Evolutionary conservation across 139 green algal genomes (phyloP), one percentile per base, ranked within the genome.

Genomic region (Choricystis sp.): DNA sequence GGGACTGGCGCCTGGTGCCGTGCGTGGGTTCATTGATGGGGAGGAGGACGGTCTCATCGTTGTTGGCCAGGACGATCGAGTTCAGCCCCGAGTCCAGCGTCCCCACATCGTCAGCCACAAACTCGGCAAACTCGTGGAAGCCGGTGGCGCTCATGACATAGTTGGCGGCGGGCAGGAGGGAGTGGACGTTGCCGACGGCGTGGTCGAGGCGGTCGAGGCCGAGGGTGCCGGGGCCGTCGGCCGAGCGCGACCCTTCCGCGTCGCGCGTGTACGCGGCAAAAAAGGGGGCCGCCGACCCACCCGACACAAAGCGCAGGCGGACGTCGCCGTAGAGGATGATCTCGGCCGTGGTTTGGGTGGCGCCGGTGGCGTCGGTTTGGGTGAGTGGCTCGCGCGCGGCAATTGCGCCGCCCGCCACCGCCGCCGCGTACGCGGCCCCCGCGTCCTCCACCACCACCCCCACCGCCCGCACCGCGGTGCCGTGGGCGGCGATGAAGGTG

Each of bases 111-210:
- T 94, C 90, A 0, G 93, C 84, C 2, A 81, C 85, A 68, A 99
- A 99, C 74, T 98, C 91, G 1, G 91, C 91, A 79, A 98, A 98
- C 63, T 97, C 88, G 69, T 98, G 91, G 68, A 95, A 94, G 56
- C 91, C 91, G 73, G 77, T 62, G 2, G 77, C 63, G 57, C 83
- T 70, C 3, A 84, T 30, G 40, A 52, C 40, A 9, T 9, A 9
- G 40, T 52, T 52, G 40, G 40, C 40, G 9, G 40, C 40, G 40
- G 40, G 40, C 40, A 52, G 40, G 26, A 99, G 79, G 30, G 93
- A 56, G 14, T 57, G 76, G 29, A 96, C 86, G 72, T 99, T 99
- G 63, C 93, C 91, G 22, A 99, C 93, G 0, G 82, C 86, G 69
- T 99, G 93, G 75, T 99, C 93, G 40, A 97, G 64, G 2, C 92